Base-by-base conservation (phyloP, 1,284 basidiomycete genomes). In the Trametes hirsuta region DNA sequence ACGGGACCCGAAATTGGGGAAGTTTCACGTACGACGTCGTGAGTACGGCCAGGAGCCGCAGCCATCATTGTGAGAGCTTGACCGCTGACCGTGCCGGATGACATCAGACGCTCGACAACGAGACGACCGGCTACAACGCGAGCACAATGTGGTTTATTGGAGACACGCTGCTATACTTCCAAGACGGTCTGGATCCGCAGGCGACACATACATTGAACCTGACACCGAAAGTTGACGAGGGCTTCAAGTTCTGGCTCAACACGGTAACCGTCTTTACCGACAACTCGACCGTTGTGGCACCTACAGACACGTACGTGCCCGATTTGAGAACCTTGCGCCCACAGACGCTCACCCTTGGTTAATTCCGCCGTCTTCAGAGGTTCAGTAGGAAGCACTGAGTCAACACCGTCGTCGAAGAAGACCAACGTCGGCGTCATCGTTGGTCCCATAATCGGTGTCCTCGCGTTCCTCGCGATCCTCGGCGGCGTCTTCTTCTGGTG, bases 91-190 rank as follows among this genome's bases (percentile, higher is more conserved):
- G 5, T 3, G 30, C 5, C 12, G 22, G 1, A 4, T 15, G 12
- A 15, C 14, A 12, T 3, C 35, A 55, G 56, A 25, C 65, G 6
- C 58, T 76, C 18, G 71, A 76, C 62, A 74, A 71, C 8, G 25
- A 58, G 8, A 55, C 61, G 4, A 59, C 45, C 8, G 47, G 54
- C 12, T 74, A 69, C 57, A 76, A 76, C 47, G 73, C 69, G 30
- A 73, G 67, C 47, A 74, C 75, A 4, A 61, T 67, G 53, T 76
- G 72, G 71, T 66, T 71, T 6, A 66, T 76, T 39, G 70, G 70
- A 6, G 68, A 77, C 55, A 64, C 74, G 36, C 61, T 76, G 21
- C 59, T 76, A 40, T 76, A 66, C 62, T 74, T 73, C 53, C 67
- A 69, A 54, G 69, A 71, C 52, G 76, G 74, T 6, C 59, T 77